Base-by-base conservation (phyloP, 148 eudicot species). In the Salicornia ramosissima region DNA sequence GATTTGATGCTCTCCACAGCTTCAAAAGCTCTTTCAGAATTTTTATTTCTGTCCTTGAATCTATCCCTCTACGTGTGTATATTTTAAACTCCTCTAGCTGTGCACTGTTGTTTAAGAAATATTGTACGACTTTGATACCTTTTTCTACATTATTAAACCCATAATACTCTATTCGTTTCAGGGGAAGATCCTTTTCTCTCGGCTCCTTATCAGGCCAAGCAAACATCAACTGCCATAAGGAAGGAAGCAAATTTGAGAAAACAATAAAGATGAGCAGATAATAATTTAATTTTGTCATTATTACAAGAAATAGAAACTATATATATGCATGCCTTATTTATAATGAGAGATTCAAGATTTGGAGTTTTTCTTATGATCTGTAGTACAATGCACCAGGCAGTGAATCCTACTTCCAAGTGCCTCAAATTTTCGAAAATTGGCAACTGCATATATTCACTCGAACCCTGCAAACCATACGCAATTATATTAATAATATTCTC, bases 81-180 rank as follows among this genome's bases (percentile, higher is more conserved):
- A 68, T 33, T 22, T 52, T 54, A 12, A 68, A 36, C 50, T 68
- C 22, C 49, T 39, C 36, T 10, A 68, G 71, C 49, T 13, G 49
- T 21, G 11, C 25, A 30, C 34, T 53, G 62, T 25, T 34, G 62
- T 47, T 24, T 39, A 53, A 54, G 34, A 68, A 68, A 25, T 52
- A 68, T 39, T 18, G 15, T 6, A 54, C 5, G 2, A 53, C 57
- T 55, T 54, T 22, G 36, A 14, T n/a, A 36, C 61, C 40, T 36
- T 36, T 45, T 34, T 36, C 62, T 51, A 36, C 18, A 26, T 14
- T 59, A 36, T 68, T 61, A 25, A 53, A 53, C 9, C 71, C 40
- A 53, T 68, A n/a, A 54, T 29, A 68, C 16, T 67, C 21, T 14
- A 68, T 54, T 53, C 5, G 6, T 25, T 68, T 49, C 7, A 68